These are phyloP conservation scores for Phlyctochytrium arcticum DNA, from an alignment of 192 early-diverging fungal species.

Conservation along the genomic window DNA sequence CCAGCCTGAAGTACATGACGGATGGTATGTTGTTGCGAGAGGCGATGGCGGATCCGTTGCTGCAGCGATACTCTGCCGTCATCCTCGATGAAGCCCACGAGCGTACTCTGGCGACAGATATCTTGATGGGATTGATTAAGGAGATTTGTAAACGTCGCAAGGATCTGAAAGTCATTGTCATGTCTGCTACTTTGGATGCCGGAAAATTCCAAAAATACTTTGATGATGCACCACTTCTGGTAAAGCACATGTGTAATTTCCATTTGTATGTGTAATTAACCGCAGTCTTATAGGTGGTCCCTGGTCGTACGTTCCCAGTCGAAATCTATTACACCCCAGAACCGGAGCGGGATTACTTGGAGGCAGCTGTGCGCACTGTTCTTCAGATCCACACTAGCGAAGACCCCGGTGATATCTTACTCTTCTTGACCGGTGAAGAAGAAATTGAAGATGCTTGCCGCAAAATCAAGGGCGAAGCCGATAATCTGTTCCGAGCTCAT, in stretches of 20 bases:
- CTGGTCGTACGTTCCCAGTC: conserved; percentile 97
- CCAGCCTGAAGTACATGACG: conserved; percentile 94
- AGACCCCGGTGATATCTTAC: conserved; percentile 91
- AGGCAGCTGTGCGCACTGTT: conserved; percentile 91
- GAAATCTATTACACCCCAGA: conserved; percentile 97
- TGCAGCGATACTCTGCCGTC: conserved; percentile 88
- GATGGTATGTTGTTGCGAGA: conserved; percentile 99
- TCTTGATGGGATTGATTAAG: conserved; percentile 97
- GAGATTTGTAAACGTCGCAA: conserved; percentile 69
- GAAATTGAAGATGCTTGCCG: conserved; percentile 96
- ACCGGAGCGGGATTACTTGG: conserved; percentile 96
- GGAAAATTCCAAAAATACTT: conserved; percentile 99
- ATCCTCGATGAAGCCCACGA: conserved; percentile 99
- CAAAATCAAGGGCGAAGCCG: conserved; percentile 72
- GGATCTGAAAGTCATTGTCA: conserved; percentile 92
- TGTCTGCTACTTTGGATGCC: conserved; percentile 97
- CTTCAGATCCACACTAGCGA: conserved; percentile 92
- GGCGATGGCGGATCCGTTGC: conserved; percentile 89
- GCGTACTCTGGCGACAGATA: conserved; percentile 92
- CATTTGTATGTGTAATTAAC: too few relatives aligned
- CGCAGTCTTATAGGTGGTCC: conserved; percentile 61
- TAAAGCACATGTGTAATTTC: conserved; percentile 26
- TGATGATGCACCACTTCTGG: conserved; percentile 86
- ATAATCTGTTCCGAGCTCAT: conserved; percentile 38
- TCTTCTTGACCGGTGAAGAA: conserved; percentile 98